phyloP scores from a whole-genome alignment of 169 alveolate species.

The Plasmodium vinckei region DNA sequence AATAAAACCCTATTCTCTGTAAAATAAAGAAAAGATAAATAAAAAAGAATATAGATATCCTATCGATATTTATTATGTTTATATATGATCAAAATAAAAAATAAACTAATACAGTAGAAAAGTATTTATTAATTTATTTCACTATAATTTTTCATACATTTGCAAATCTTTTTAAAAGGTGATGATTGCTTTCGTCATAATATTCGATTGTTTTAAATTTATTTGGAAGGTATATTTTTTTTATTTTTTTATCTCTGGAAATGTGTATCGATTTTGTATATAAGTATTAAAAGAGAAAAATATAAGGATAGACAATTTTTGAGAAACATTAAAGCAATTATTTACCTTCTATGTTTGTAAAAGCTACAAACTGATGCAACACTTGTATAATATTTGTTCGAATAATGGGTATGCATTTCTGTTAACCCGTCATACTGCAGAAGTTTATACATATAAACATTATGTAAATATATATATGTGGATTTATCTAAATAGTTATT shows the following conservation, averaged over 20 bases:
- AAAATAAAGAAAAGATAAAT: background rate
- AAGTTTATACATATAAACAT: background rate
- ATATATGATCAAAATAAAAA: background rate
- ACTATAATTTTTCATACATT: slow-evolving; percentile 9
- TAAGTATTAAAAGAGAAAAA: background rate
- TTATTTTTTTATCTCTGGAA: slow-evolving; percentile 46
- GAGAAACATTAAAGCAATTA: background rate
- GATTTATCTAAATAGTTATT: background rate
- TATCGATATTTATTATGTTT: too few relatives aligned
- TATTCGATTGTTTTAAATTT: slow-evolving; percentile 53
- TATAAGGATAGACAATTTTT: background rate
- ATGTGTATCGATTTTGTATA: background rate
- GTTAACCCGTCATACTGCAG: slow-evolving; percentile 67
- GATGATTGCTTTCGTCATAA: slow-evolving; percentile 35
- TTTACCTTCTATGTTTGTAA: slow-evolving; percentile 57
- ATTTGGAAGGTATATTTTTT: slow-evolving; percentile 51
- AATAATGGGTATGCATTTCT: slow-evolving; percentile 65
- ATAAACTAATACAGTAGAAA: background rate
- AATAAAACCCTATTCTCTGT: slow-evolving; percentile 60
- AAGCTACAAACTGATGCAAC: slow-evolving; percentile 40
- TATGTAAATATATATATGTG: background rate
- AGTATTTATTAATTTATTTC: background rate
- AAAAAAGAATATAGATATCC: background rate
- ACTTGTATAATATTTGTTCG: slow-evolving; percentile 26
- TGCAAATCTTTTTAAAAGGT: slow-evolving; percentile 33